Evolutionary conservation across 2,329 filamentous ascomycete genomes (phyloP).

Genomic region (Clarireedia homoeocarpa): DNA sequence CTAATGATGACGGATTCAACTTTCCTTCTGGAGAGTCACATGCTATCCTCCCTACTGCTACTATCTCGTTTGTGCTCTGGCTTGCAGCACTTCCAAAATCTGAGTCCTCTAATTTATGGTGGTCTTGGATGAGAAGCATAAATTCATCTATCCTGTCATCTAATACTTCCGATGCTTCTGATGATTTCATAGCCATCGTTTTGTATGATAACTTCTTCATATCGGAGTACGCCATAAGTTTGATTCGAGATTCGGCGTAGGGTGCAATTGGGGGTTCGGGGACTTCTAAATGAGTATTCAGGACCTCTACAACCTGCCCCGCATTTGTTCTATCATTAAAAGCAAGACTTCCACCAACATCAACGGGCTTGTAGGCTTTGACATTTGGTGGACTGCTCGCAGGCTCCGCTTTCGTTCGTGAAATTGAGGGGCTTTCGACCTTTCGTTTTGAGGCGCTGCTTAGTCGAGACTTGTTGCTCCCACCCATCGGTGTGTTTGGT

Average conservation of each 20-base stretch:
- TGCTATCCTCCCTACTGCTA: constrained; percentile 86
- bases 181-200: constrained; percentile 88
- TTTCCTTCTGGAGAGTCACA: constrained; percentile 82
- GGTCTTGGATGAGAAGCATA: constrained; percentile 60
- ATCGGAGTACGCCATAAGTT: constrained; percentile 78
- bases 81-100: constrained; percentile 82
- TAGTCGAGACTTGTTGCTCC: constrained; percentile 14
- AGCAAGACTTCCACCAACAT: constrained; percentile 26
- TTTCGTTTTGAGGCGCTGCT: constrained; percentile 26
- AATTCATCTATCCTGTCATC: constrained; percentile 96
- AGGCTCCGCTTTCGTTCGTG: constrained; percentile 38
- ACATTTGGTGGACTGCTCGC: constrained; percentile 38
- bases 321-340: constrained; percentile 73
- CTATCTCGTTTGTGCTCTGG: constrained; percentile 77
- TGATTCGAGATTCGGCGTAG: constrained; percentile 69
- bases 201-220: constrained; percentile 87
- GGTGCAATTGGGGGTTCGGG: constrained; percentile 64
- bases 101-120: constrained; percentile 68
- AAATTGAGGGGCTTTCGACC: constrained; percentile 40
- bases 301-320: constrained; percentile 73
- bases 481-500: constrained; percentile 48
- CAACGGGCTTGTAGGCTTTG: constrained; percentile 28
- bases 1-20: constrained; percentile 75
- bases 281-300: constrained; percentile 66
- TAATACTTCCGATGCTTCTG: constrained; percentile 84